A percentile compares a stretch with the other conserved stretches of the same genome.
phyloP scores from a whole-genome alignment of 306 rosid species.

The Quercus suber region DNA sequence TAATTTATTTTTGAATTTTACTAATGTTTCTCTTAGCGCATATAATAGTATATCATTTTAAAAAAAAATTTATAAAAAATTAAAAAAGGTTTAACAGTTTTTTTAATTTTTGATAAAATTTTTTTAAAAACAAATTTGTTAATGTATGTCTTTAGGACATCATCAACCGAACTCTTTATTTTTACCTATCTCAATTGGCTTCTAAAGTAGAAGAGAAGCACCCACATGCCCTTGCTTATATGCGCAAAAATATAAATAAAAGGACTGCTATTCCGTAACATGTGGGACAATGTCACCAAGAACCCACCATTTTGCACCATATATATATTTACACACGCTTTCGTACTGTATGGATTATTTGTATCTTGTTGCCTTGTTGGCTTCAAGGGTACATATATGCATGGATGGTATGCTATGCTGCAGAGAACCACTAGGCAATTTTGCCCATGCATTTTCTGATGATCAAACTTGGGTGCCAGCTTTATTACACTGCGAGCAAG shows the following conservation, averaged over 20 bases:
- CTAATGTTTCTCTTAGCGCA: no score
- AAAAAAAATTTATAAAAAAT: rapidly evolving
- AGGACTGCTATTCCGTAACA: slow-evolving; percentile 19
- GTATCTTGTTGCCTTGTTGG: slow-evolving; percentile 4
- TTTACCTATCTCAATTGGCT: not conserved
- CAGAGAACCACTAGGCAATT: not conserved
- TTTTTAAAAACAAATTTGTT: no score
- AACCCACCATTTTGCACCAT: slow-evolving; percentile 20
- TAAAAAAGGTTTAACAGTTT: no score
- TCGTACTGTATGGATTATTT: slow-evolving; percentile 7
- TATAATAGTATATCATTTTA: no score
- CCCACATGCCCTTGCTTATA: slow-evolving; percentile 35
- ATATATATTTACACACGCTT: not conserved
- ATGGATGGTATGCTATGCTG: slow-evolving; percentile 5
- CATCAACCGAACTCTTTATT: not conserved
- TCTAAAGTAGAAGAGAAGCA: slow-evolving; percentile 9
- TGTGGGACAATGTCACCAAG: slow-evolving; percentile 29
- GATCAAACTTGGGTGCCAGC: not conserved
- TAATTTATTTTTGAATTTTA: not conserved
- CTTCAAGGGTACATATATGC: slow-evolving; percentile 28
- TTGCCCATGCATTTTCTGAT: not conserved
- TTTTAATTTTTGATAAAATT: no score
- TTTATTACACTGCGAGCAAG: no score
- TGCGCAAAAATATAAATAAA: slow-evolving; percentile 12
- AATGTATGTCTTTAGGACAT: no score